Conservation (phyloP, 345 rosid species). For the Gossypioides kirkii region DNA sequence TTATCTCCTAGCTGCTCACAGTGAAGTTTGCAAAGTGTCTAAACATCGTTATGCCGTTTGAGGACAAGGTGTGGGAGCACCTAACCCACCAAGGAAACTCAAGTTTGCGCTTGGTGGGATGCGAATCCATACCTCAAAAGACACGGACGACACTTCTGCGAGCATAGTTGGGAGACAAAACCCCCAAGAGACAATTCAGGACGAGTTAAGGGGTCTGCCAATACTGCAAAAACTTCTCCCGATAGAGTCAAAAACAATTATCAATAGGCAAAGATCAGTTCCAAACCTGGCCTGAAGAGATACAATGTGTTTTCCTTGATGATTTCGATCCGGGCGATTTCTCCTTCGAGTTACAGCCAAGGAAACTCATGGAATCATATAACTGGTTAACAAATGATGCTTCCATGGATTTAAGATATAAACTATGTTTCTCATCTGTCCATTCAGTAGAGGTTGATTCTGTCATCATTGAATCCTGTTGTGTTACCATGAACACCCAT, state of each 20-base stretch:
- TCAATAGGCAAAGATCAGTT: slow-evolving; percentile 2
- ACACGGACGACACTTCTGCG: too few species aligned
- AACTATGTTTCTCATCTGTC: slow-evolving; percentile 91
- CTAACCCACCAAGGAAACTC: too few species aligned
- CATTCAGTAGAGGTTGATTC: slow-evolving; percentile 47
- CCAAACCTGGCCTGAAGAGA: slow-evolving; percentile 62
- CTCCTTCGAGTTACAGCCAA: slow-evolving; percentile 31
- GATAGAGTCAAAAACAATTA: background rate
- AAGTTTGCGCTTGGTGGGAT: too few species aligned
- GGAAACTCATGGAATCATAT: slow-evolving; percentile 41
- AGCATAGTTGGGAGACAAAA: too few species aligned
- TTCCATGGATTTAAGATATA: slow-evolving; percentile 87
- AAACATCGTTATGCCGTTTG: too few species aligned
- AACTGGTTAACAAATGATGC: slow-evolving; percentile 81
- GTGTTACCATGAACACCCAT: slow-evolving; percentile 1
- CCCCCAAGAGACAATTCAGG: too few species aligned
- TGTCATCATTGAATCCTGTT: slow-evolving; percentile 38
- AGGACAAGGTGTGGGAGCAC: too few species aligned
- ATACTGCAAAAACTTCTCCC: too few species aligned
- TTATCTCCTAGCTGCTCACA: too few species aligned
- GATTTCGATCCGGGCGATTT: slow-evolving; percentile 23
- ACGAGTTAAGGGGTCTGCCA: too few species aligned
- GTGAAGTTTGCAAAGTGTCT: too few species aligned
- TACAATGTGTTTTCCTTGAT: slow-evolving; percentile 22
- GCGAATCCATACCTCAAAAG: too few species aligned